Evolutionary conservation across 1,284 basidiomycete genomes (phyloP), one percentile per base, ranked within the genome.

Genomic region (Heterobasidion occidentale): DNA sequence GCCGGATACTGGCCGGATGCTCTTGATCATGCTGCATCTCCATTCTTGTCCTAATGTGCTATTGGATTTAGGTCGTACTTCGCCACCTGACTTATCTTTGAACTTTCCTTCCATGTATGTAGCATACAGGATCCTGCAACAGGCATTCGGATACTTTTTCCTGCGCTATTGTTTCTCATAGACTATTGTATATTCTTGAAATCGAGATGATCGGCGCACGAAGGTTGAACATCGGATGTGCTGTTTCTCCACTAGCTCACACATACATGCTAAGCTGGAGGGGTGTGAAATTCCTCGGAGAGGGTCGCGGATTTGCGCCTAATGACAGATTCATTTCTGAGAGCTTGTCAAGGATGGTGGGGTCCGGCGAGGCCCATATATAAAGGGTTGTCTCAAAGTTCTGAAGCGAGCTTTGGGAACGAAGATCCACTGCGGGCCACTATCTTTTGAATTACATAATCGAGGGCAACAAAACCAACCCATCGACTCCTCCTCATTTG

Each of bases 371-470:
- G 27, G 27, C 27, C 27, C 27, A 27, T 27, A 27, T 27, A 27
- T 27, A 27, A 27, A 27, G 27, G 27, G 27, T 5, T 6, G 27
- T 27, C 27, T 27, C 27, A 27, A 27, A 27, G 27, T 27, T 4
- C 27, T 27, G 27, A 27, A 27, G 27, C 6, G 4, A 27, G 27
- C 27, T 27, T 27, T 27, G 27, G 27, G 27, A 27, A 27, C 27
- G 27, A 27, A 42, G 38, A 42, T n/a, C 9, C 11, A 42, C 38
- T 8, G n/a, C 38, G 9, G 27, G 27, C 47, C 45, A 19, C 19
- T 46, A 19, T 46, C n/a, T 46, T 19, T 1, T 19, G 27, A 54
- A 48, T 60, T 60, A 60, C 27, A 48, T 60, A 56, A 60, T 55
- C 55, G n/a, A 51, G 34, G 27, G 20, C 34, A 50, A 58, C 56